Percentiles rank a stretch among this genome's conserved stretches.
These are phyloP conservation scores for Solanum chaucha DNA, from an alignment of 257 asterid genomes.

Conservation along the genomic window DNA sequence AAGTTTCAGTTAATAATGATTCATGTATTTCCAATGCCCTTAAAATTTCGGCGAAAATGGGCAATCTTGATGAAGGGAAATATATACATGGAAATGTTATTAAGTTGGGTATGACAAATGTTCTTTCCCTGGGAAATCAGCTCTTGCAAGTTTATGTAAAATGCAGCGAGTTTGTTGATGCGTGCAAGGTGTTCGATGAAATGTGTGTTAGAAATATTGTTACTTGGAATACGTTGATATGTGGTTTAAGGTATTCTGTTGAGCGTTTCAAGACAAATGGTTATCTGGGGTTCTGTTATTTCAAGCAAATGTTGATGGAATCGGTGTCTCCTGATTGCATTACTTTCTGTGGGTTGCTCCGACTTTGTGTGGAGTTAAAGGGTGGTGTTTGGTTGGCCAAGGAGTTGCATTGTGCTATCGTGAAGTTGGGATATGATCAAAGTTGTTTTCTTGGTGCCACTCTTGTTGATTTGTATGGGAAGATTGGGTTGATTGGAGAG, in stretches of 20 bases:
- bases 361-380: not conserved
- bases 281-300: slow-evolving; percentile 8
- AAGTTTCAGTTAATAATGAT: not conserved
- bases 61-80: slow-evolving; percentile 6
- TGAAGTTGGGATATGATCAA: slow-evolving; percentile 13
- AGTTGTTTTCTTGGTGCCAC: slow-evolving; percentile 11
- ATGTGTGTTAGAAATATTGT: slow-evolving; percentile 7
- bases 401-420: slow-evolving; percentile 12
- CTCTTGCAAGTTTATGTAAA: slow-evolving; percentile 7
- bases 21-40: slow-evolving; percentile 3
- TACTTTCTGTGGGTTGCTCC: slow-evolving; percentile 17
- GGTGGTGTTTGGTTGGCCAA: not conserved
- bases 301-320: slow-evolving; percentile 17
- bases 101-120: slow-evolving; percentile 4
- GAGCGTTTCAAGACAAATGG: not conserved
- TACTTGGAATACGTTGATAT: slow-evolving; percentile 14
- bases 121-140: slow-evolving; percentile 10
- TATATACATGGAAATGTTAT: slow-evolving; percentile 2
- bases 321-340: slow-evolving; percentile 13
- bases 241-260: not conserved
- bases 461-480: slow-evolving; percentile 23
- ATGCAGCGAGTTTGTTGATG: not conserved
- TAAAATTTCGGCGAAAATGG: slow-evolving; percentile 6
- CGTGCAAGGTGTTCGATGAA: slow-evolving; percentile 11
- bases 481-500: slow-evolving; percentile 15